Conservation (phyloP, 1,284 basidiomycete species). For the Pseudozyma pruni region DNA sequence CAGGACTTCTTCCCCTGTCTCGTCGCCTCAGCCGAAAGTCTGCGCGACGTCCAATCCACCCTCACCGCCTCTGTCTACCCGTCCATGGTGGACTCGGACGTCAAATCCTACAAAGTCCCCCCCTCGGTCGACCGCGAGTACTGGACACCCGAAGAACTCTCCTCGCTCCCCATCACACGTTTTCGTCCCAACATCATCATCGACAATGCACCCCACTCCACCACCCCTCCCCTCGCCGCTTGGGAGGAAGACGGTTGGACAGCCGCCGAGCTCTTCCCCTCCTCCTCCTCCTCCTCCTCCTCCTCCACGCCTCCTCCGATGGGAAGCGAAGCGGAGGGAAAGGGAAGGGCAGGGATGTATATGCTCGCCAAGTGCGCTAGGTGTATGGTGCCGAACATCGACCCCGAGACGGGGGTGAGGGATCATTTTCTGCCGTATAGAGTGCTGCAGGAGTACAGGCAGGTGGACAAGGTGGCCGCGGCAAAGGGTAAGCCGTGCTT, state of each 20-base stretch:
- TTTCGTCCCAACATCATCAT: conserved; percentile 62
- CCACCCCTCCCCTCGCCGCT: conserved; percentile 25
- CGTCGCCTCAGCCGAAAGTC: conserved; percentile 47
- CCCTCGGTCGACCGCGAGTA: conserved; percentile 47
- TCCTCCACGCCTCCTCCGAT: conserved; percentile 9
- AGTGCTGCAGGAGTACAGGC: conserved; percentile 53
- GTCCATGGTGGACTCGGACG: conserved; percentile 2
- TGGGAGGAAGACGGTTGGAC: conserved; percentile 64
- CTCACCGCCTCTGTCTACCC: conserved; percentile 55
- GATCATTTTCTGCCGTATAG: conserved; percentile 55
- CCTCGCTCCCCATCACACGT: conserved; percentile 46
- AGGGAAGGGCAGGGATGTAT: conserved; percentile 53
- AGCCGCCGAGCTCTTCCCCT: conserved; percentile 48
- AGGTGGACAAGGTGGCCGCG: conserved; percentile 45
- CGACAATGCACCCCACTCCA: conserved; percentile 20
- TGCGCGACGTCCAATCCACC: conserved; percentile 54
- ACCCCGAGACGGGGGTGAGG: conserved; percentile 51
- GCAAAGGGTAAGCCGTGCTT: conserved; percentile 60
- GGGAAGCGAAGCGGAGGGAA: conserved; percentile 42
- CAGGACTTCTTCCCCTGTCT: conserved; percentile 61
- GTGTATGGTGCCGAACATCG: conserved; percentile 59
- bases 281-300: conserved; percentile 2
- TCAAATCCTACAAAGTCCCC: conserved; percentile 40
- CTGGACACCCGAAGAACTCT: conserved; percentile 57
- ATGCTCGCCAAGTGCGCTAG: conserved; percentile 54